These are phyloP conservation scores for Dunaliella sp. DNA, from an alignment of 139 green algal genomes.

Conservation along the genomic window DNA sequence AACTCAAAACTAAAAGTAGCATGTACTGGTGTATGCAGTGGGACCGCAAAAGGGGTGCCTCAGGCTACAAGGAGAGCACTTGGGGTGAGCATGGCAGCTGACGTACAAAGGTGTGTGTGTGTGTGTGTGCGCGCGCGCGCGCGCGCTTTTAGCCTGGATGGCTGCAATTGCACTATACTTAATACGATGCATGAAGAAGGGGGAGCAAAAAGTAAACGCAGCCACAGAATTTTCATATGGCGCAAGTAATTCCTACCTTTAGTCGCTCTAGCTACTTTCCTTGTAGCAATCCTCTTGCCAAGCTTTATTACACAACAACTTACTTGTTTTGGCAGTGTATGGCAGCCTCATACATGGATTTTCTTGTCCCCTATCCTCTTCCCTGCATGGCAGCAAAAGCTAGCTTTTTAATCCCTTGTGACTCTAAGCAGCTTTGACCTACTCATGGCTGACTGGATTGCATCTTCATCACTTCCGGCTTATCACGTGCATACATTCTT, in stretches of 20 bases:
- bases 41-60: not conserved
- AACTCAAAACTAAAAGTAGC: too few species aligned
- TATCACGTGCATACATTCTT: not conserved
- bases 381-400: not conserved
- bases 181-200: too few species aligned
- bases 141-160: not conserved
- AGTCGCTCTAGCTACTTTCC: too few species aligned
- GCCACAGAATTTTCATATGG: not conserved
- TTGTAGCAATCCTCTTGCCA: not conserved
- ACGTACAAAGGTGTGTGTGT: not conserved
- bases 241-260: not conserved
- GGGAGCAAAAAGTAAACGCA: too few species aligned
- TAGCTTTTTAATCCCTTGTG: not conserved
- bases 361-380: not conserved
- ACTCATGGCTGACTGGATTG: too few species aligned
- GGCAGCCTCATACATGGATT: not conserved
- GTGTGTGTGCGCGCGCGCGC: not conserved
- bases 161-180: not conserved
- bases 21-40: not conserved
- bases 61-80: not conserved
- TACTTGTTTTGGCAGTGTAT: too few species aligned
- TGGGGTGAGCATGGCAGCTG: not conserved
- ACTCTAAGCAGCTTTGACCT: not conserved
- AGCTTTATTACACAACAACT: not conserved
- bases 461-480: too few species aligned